A percentile compares a stretch with the other conserved stretches of the same genome.
Conservation (phyloP, 306 rosid genomes). For the Adenanthera pavonina region DNA sequence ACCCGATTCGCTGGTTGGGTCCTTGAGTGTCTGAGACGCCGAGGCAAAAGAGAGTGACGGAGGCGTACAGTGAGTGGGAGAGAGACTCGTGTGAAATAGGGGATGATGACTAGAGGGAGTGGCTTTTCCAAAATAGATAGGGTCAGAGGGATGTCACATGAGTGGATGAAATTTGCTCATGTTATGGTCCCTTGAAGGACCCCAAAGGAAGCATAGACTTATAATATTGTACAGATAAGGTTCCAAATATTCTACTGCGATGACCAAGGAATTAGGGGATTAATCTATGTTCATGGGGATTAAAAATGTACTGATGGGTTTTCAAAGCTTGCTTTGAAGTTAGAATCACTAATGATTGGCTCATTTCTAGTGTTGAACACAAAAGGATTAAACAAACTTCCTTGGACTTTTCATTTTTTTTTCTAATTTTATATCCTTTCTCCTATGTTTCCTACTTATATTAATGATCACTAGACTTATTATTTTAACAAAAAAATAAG, state of each 20-base stretch:
- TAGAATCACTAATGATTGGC: not conserved
- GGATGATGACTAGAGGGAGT: not conserved
- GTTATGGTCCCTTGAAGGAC: slow-evolving; percentile 10
- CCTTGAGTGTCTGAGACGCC: not conserved
- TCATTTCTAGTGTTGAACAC: not conserved
- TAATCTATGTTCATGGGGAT: not conserved
- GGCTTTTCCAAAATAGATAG: slow-evolving; percentile 1
- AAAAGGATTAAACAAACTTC: not conserved
- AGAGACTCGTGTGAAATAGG: slow-evolving; percentile 7
- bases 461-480: not conserved
- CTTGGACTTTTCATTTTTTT: not conserved
- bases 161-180: slow-evolving; percentile 10
- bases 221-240: not conserved
- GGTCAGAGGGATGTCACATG: not conserved
- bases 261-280: not conserved
- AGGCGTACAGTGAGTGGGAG: not conserved
- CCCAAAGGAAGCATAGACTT: slow-evolving; percentile 11
- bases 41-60: not conserved
- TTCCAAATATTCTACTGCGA: not conserved
- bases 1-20: not conserved
- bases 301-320: not conserved
- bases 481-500: too few relatives aligned
- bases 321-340: not conserved
- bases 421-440: not conserved
- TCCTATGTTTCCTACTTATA: not conserved